Conservation (phyloP, 305 asterid genomes). For the Solanum hybrid region DNA sequence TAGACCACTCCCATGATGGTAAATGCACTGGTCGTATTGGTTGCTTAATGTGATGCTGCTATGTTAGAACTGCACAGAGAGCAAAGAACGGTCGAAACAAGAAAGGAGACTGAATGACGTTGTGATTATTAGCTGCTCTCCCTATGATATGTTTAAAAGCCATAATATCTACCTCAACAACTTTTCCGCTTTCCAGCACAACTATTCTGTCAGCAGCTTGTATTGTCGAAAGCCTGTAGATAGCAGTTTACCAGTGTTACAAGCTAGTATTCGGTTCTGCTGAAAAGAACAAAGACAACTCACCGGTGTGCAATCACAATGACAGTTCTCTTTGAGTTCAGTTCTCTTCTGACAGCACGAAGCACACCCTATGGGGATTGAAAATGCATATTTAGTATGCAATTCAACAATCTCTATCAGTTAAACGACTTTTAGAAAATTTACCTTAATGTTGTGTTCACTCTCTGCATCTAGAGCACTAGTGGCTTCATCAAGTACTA, state of each 20-base stretch:
- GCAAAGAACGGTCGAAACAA: background rate
- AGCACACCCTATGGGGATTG: constrained; percentile 52
- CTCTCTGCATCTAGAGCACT: constrained; percentile 97
- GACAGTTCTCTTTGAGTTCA: constrained; percentile 55
- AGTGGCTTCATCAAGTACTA: constrained; percentile 95
- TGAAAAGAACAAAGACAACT: constrained; percentile 3
- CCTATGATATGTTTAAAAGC: background rate
- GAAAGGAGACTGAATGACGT: background rate
- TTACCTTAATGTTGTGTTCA: constrained; percentile 85
- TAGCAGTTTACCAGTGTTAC: constrained; percentile 10
- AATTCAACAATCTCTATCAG: background rate
- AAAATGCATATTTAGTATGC: background rate
- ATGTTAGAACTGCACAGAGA: background rate
- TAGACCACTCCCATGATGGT: background rate
- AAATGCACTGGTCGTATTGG: background rate
- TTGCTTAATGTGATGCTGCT: background rate
- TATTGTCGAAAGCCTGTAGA: constrained; percentile 78
- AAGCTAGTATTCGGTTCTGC: background rate
- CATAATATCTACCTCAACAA: constrained; percentile 59
- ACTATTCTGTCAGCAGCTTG: constrained; percentile 84
- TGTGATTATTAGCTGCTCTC: background rate
- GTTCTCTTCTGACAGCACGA: constrained; percentile 45
- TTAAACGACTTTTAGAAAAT: background rate
- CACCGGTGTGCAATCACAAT: constrained; percentile 84
- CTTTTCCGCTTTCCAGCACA: constrained; percentile 80